A percentile compares a stretch with the other conserved stretches of the same genome.
phyloP scores from a whole-genome alignment of 2,329 filamentous ascomycete species.

The Rhinocladiella mackenziei region DNA sequence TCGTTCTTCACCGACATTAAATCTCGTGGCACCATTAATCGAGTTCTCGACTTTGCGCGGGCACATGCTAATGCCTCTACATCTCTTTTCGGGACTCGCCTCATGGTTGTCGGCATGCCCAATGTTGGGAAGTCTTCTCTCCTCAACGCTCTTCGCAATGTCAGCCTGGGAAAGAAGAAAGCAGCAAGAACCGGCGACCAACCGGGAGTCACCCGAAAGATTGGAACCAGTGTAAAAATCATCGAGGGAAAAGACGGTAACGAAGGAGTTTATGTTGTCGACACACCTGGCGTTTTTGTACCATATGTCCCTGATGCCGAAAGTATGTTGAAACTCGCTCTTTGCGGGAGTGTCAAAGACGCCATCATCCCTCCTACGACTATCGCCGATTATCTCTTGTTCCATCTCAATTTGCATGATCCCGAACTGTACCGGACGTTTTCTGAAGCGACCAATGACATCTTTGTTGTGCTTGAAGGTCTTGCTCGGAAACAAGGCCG shows the following conservation, averaged over 20 bases:
- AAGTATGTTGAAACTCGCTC: slow-evolving; percentile 89
- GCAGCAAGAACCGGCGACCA: slow-evolving; percentile 79
- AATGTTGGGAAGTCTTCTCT: slow-evolving; percentile 95
- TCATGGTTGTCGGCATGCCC: slow-evolving; percentile 93
- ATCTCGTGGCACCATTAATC: slow-evolving; percentile 43
- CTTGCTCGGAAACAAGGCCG: slow-evolving; percentile 73
- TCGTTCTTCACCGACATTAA: slow-evolving; percentile 53
- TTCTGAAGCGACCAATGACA: slow-evolving; percentile 73
- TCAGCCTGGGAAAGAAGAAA: slow-evolving; percentile 63
- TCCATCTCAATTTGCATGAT: slow-evolving; percentile 68
- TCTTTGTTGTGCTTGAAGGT: slow-evolving; percentile 65
- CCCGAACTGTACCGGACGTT: slow-evolving; percentile 61
- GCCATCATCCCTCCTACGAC: slow-evolving; percentile 73
- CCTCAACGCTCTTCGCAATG: slow-evolving; percentile 76
- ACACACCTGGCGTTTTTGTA: slow-evolving; percentile 93
- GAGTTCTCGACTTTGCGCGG: slow-evolving; percentile 51
- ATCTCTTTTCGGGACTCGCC: slow-evolving; percentile 70
- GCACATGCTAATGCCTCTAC: slow-evolving; percentile 48
- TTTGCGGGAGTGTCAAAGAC: slow-evolving; percentile 88
- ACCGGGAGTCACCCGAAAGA: slow-evolving; percentile 83
- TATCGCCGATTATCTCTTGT: slow-evolving; percentile 86
- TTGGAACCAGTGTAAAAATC: slow-evolving; percentile 79
- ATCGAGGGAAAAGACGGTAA: slow-evolving; percentile 54
- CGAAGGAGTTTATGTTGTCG: slow-evolving; percentile 73
- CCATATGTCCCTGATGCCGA: slow-evolving; percentile 82